Conservation (phyloP, 2,329 filamentous ascomycete genomes). For the Diaporthe ilicicola region DNA sequence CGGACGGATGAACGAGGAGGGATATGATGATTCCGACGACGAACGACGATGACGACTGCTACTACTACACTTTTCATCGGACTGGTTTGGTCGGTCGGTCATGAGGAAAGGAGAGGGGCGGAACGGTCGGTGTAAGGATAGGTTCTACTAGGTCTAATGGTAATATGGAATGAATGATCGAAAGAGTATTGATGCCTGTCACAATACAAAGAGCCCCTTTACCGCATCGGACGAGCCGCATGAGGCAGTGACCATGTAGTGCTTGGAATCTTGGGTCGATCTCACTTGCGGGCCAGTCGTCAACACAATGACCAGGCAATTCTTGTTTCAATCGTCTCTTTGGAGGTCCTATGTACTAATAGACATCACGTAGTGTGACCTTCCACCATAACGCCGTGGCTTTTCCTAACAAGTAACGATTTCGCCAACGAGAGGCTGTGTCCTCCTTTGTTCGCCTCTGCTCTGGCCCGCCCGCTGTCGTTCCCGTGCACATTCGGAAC, state of each 20-base stretch:
- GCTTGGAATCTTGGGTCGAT: no score
- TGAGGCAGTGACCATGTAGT: not conserved
- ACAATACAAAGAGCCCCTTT: no score
- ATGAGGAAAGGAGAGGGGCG: not conserved
- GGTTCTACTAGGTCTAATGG: conserved; percentile 29
- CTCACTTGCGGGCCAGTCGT: no score
- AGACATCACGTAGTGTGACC: not conserved
- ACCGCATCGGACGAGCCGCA: not conserved
- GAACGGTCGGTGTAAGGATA: conserved; percentile 8
- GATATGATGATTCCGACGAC: conserved; percentile 9
- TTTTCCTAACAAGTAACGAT: conserved; percentile 18
- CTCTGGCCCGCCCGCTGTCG: not conserved
- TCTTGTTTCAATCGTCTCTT: not conserved
- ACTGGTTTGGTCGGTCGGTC: conserved; percentile 3
- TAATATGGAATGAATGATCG: conserved; percentile 29
- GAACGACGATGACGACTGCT: conserved; percentile 3
- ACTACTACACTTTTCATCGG: conserved; percentile 14
- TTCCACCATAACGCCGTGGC: conserved; percentile 24
- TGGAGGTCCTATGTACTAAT: not conserved
- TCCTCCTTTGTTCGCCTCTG: not conserved
- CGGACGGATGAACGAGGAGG: not conserved
- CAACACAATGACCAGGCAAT: not conserved
- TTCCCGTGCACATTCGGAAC: not conserved
- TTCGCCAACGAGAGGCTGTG: not conserved
- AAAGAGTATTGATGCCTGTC: not conserved